phyloP scores from a whole-genome alignment of 129 eudicot genomes.

The Logfia minima region DNA sequence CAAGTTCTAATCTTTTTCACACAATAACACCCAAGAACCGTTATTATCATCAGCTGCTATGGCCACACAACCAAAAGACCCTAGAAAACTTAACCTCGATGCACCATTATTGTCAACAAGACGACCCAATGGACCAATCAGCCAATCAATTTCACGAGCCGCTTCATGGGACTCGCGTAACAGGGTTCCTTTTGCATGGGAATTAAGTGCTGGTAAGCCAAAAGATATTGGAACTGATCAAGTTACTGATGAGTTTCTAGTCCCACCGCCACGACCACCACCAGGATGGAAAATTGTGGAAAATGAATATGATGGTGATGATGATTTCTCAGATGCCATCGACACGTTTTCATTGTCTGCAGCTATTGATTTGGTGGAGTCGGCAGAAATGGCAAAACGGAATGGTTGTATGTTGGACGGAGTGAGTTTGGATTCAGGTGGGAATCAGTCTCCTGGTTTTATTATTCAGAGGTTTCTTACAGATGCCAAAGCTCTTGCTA shows the following conservation, averaged over 20 bases:
- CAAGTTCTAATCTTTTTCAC: neutral
- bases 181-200: slow-evolving; percentile 84
- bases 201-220: slow-evolving; percentile 71
- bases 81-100: slow-evolving; percentile 51
- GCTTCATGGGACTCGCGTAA: slow-evolving; percentile 41
- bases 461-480: slow-evolving; percentile 74
- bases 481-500: slow-evolving; percentile 73
- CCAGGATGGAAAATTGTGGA: slow-evolving; percentile 44
- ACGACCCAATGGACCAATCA: slow-evolving; percentile 30
- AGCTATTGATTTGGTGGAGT: slow-evolving; percentile 47
- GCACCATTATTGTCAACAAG: slow-evolving; percentile 69
- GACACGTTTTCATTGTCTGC: slow-evolving; percentile 74
- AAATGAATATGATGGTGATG: slow-evolving; percentile 32
- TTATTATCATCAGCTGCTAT: slow-evolving; percentile 16
- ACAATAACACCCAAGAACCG: neutral
- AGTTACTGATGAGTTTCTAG: neutral
- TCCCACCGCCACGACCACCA: slow-evolving; percentile 60
- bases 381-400: slow-evolving; percentile 39
- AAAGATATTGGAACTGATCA: slow-evolving; percentile 33
- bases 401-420: slow-evolving; percentile 19
- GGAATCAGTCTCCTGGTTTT: slow-evolving; percentile 52
- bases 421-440: slow-evolving; percentile 23
- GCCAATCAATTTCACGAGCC: slow-evolving; percentile 9
- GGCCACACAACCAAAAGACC: slow-evolving; percentile 41
- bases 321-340: slow-evolving; percentile 52